Percentiles rank a stretch among this genome's conserved stretches.
phyloP scores from a whole-genome alignment of 192 early-diverging fungal genomes.

The Phycomyces blakesleeanus region DNA sequence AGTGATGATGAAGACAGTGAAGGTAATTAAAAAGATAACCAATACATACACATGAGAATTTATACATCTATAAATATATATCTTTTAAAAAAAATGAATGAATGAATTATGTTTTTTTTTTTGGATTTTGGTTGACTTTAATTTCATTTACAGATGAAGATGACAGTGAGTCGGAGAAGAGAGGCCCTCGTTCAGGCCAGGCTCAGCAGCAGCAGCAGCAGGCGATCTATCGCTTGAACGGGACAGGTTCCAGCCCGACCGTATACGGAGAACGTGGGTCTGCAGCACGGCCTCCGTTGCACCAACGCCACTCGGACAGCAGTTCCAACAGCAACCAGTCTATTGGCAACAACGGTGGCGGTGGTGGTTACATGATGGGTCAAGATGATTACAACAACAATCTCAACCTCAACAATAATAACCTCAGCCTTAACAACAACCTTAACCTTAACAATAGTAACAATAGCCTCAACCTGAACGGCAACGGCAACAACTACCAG shows the following conservation, averaged over 20 bases:
- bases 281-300: neutral
- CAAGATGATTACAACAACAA: too few relatives aligned
- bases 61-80: too few relatives aligned
- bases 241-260: neutral
- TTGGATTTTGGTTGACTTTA: too few relatives aligned
- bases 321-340: conserved; percentile 11
- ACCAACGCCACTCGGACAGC: conserved; percentile 10
- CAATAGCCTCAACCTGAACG: too few relatives aligned
- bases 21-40: conserved; percentile 9
- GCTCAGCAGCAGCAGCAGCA: neutral
- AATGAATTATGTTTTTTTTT: neutral
- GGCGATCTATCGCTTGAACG: neutral
- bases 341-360: too few relatives aligned
- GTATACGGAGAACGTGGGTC: neutral
- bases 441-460: too few relatives aligned
- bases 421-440: too few relatives aligned
- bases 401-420: too few relatives aligned
- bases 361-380: too few relatives aligned
- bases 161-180: conserved; percentile 8
- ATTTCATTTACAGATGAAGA: conserved; percentile 9
- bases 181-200: neutral
- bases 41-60: too few relatives aligned
- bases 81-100: too few relatives aligned
- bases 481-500: too few relatives aligned
- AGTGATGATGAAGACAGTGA: conserved; percentile 29